Conservation (phyloP, 345 rosid genomes). For the Noccaea bulbosa region DNA sequence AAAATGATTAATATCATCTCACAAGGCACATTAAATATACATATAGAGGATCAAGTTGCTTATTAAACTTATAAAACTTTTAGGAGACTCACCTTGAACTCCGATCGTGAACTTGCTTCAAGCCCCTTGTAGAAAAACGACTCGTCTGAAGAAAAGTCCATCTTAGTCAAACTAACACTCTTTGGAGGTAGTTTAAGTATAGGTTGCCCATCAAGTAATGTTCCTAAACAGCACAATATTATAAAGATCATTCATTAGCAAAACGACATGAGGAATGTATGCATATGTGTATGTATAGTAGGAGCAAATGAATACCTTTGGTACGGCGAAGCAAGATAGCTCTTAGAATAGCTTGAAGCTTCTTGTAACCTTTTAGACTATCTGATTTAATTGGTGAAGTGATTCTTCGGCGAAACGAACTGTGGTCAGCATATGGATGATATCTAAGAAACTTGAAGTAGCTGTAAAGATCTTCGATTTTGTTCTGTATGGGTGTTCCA, state of each 20-base stretch:
- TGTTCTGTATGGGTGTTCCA: slow-evolving; percentile 90
- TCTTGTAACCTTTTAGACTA: slow-evolving; percentile 67
- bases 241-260: neutral
- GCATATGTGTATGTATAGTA: slow-evolving; percentile 3
- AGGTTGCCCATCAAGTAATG: slow-evolving; percentile 74
- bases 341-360: slow-evolving; percentile 81
- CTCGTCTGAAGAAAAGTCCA: slow-evolving; percentile 68
- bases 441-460: slow-evolving; percentile 87
- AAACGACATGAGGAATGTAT: neutral
- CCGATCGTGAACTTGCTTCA: slow-evolving; percentile 65
- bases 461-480: slow-evolving; percentile 80
- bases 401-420: slow-evolving; percentile 54
- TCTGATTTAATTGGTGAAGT: slow-evolving; percentile 58
- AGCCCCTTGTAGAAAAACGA: slow-evolving; percentile 70
- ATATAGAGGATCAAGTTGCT: neutral
- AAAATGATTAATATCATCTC: neutral
- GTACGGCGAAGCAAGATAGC: slow-evolving; percentile 88
- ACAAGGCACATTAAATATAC: neutral
- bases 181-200: slow-evolving; percentile 81
- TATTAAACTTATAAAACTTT: neutral
- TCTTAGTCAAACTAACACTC: slow-evolving; percentile 54
- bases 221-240: slow-evolving; percentile 51
- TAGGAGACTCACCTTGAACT: slow-evolving; percentile 56
- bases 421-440: slow-evolving; percentile 67
- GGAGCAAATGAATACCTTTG: slow-evolving; percentile 56